These are phyloP conservation scores for Lentinula sp. DNA, from an alignment of 768 basidiomycete genomes.

Conservation along the genomic window DNA sequence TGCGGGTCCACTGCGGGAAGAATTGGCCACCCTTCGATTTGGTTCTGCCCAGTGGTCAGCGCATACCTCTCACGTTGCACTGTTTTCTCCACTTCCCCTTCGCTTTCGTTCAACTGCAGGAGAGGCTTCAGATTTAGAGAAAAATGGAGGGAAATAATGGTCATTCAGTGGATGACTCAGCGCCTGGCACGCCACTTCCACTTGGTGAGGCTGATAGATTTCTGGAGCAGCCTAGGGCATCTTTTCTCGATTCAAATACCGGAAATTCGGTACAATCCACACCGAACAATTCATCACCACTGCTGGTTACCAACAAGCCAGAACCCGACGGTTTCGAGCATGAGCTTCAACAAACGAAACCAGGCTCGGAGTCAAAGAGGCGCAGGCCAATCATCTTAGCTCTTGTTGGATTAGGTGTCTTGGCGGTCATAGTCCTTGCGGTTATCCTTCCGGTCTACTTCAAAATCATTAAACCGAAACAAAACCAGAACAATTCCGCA, in stretches of 20 bases:
- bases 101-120: background rate
- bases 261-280: conserved; percentile 8
- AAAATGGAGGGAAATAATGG: background rate
- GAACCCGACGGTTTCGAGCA: conserved; percentile 6
- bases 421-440: conserved; percentile 35
- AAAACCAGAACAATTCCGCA: conserved; percentile 10
- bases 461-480: conserved; percentile 39
- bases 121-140: background rate
- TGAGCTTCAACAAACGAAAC: background rate
- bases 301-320: conserved; percentile 16
- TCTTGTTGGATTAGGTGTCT: conserved; percentile 27
- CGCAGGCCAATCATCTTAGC: conserved; percentile 13
- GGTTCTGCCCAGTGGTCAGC: background rate
- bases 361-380: conserved; percentile 3
- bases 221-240: conserved; percentile 3
- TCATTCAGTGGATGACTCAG: background rate
- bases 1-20: no score
- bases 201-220: background rate
- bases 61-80: background rate
- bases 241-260: conserved; percentile 1
- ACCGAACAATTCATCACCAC: conserved; percentile 16
- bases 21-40: background rate
- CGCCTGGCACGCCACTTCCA: background rate
- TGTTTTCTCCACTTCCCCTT: background rate
- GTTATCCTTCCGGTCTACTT: conserved; percentile 58